phyloP scores from a whole-genome alignment of 1,139 yeast species.

The Scheffersomyces lignicola region DNA sequence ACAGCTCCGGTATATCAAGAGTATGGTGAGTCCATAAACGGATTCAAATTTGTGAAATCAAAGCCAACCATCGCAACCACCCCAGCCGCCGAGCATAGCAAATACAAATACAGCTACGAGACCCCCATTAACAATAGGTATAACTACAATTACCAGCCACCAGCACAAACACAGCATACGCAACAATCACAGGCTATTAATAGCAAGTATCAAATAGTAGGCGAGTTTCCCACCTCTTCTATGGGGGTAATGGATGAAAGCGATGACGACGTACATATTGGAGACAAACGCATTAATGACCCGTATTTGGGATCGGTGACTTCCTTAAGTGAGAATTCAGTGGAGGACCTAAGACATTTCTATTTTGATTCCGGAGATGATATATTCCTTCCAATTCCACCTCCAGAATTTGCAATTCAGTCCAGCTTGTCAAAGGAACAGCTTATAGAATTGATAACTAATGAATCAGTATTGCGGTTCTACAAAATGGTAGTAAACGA shows the following conservation, averaged over 20 bases:
- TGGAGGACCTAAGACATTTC: too few relatives aligned
- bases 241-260: constrained; percentile 41
- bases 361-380: too few relatives aligned
- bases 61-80: constrained; percentile 8
- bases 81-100: constrained; percentile 5
- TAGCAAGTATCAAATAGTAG: constrained; percentile 30
- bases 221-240: constrained; percentile 36
- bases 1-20: constrained; percentile 15
- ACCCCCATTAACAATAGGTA: constrained; percentile 22
- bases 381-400: constrained; percentile 21
- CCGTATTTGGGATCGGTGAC: constrained; percentile 29
- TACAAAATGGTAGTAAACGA: constrained; percentile 22
- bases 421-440: constrained; percentile 10
- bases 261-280: constrained; percentile 34
- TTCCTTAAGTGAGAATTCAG: neutral
- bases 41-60: constrained; percentile 37
- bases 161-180: constrained; percentile 8
- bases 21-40: constrained; percentile 29
- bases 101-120: constrained; percentile 17
- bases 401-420: constrained; percentile 14
- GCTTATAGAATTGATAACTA: constrained; percentile 22
- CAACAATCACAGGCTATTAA: constrained; percentile 3
- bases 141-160: constrained; percentile 10
- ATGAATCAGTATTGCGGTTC: constrained; percentile 23
- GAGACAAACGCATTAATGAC: constrained; percentile 42